Percentiles rank a stretch among this genome's conserved stretches.
Conservation (phyloP, 139 green algal species). For the Chara braunii region DNA sequence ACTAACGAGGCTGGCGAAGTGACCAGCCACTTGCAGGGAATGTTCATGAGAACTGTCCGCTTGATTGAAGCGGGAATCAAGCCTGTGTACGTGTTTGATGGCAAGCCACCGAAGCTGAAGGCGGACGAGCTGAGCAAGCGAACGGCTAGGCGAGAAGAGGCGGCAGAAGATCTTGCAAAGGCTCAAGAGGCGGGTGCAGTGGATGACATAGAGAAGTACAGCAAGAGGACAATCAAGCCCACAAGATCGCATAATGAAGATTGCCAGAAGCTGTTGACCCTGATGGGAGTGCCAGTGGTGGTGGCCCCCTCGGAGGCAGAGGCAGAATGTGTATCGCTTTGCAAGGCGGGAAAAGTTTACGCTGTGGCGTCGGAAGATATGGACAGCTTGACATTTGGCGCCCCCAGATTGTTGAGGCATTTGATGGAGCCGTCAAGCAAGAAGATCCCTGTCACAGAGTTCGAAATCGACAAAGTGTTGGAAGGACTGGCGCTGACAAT, state of each 20-base stretch:
- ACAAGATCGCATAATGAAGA: constrained; percentile 90
- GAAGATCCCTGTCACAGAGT: constrained; percentile 75
- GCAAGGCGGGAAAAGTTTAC: constrained; percentile 71
- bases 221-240: constrained; percentile 89
- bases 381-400: constrained; percentile 92
- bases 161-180: constrained; percentile 22
- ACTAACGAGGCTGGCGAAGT: constrained; percentile 88
- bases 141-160: constrained; percentile 37
- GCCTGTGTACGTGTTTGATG: constrained; percentile 97
- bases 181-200: constrained; percentile 60
- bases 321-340: constrained; percentile 77
- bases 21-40: constrained; percentile 82
- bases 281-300: constrained; percentile 89
- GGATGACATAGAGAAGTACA: constrained; percentile 89
- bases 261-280: constrained; percentile 77
- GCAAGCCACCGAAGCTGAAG: constrained; percentile 89
- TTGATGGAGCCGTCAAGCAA: constrained; percentile 73
- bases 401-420: constrained; percentile 73
- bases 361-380: constrained; percentile 93
- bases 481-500: constrained; percentile 55
- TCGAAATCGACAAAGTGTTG: constrained; percentile 56
- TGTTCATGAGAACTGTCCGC: constrained; percentile 88
- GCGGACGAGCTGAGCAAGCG: constrained; percentile 68
- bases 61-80: constrained; percentile 94
- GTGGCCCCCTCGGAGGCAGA: constrained; percentile 88